A percentile compares a stretch with the other conserved stretches of the same genome.
These are phyloP conservation scores for Scheffersomyces segobiensis DNA, from an alignment of 1,139 yeast species.

Conservation along the genomic window DNA sequence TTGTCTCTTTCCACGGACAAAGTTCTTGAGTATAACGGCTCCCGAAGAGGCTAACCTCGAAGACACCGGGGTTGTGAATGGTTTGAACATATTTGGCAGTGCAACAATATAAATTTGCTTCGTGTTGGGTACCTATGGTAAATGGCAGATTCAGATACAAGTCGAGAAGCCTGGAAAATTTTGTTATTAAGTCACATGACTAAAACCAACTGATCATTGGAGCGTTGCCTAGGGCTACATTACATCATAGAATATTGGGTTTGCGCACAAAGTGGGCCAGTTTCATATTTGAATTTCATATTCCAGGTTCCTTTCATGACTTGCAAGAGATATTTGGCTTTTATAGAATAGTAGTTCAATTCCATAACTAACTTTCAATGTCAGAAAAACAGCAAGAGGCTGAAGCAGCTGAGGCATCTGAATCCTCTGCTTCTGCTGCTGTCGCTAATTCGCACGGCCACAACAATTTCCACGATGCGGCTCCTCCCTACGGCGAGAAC, in stretches of 20 bases:
- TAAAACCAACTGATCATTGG: neutral
- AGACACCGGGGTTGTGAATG: constrained; percentile 1
- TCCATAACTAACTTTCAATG: neutral
- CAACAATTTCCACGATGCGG: constrained; percentile 5
- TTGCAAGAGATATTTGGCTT: neutral
- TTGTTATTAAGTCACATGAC: neutral
- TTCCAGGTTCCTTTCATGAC: neutral
- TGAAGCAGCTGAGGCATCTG: neutral
- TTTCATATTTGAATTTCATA: neutral
- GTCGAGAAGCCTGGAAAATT: neutral
- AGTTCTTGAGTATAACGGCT: constrained; percentile 13
- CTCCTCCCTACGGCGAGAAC: constrained; percentile 3
- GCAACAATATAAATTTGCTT: neutral
- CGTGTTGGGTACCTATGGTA: neutral
- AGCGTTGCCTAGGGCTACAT: neutral
- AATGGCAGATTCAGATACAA: neutral
- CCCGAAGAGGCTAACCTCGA: neutral
- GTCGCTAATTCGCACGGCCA: constrained; percentile 3
- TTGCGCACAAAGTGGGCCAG: neutral
- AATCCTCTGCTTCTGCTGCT: neutral
- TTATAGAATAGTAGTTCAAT: neutral
- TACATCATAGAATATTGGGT: neutral
- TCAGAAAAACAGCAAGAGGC: neutral
- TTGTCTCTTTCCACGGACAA: constrained; percentile 41
- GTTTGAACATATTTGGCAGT: constrained; percentile 1